Percentiles rank a stretch among this genome's conserved stretches.
Conservation (phyloP, 1,284 basidiomycete genomes). For the Leccinum huronense region DNA sequence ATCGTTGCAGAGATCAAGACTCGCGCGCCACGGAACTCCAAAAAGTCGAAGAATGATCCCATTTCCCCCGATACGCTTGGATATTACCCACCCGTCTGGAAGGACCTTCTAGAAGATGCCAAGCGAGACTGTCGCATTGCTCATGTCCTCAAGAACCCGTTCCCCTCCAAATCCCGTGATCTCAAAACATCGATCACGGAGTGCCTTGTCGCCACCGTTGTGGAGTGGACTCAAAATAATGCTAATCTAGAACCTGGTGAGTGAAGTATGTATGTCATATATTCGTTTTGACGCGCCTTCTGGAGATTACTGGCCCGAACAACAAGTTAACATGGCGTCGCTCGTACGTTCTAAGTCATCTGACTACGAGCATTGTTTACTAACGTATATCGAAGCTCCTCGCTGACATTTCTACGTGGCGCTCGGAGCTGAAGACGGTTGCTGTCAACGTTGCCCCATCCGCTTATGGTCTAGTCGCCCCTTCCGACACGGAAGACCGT, state of each 20-base stretch:
- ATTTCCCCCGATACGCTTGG: background rate
- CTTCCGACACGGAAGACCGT: background rate
- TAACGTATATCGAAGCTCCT: background rate
- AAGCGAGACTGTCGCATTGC: background rate
- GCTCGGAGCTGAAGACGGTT: background rate
- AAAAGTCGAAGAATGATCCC: background rate
- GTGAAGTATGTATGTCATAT: background rate
- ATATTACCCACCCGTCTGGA: background rate
- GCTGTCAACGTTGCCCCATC: background rate
- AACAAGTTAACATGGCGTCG: background rate
- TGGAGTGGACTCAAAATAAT: background rate
- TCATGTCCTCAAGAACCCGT: background rate
- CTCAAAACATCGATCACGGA: background rate
- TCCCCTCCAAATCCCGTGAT: background rate
- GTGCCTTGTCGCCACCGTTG: background rate
- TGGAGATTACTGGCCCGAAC: background rate
- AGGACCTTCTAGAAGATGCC: background rate
- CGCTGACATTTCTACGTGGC: background rate
- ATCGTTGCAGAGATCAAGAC: background rate
- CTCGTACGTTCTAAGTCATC: background rate
- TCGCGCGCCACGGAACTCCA: background rate
- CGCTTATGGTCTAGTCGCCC: background rate
- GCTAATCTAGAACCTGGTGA: background rate
- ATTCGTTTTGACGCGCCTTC: background rate
- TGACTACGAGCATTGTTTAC: background rate